Base-by-base conservation (phyloP, 2,329 filamentous ascomycete species). In the Nemania bipapillata region DNA sequence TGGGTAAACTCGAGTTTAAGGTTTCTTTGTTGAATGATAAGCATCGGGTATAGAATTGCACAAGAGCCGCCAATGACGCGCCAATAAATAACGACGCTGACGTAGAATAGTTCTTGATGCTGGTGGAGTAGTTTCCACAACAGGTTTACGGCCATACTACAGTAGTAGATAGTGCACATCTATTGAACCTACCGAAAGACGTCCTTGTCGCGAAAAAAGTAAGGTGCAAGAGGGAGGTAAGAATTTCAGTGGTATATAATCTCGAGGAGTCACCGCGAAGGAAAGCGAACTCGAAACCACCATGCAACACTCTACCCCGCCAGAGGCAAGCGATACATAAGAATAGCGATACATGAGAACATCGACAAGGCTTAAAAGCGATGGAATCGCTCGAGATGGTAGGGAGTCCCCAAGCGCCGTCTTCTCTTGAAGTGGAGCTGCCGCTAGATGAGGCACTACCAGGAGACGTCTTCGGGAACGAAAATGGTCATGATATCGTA, bases 401-500 rank as follows among this genome's bases (percentile, higher is more conserved):
- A 35, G 57, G 4, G 50, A 42, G 3, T 45, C 58, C 15, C 30
- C 60, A 15, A 49, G 42, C 7, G 40, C 40, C n/a, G 35, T 45
- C n/a, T 63, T 63, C 11, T 47, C 40, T 59, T 17, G 40, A 63
- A 28, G 65, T 59, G 12, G 30, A 40, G 11, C 22, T 12, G 26
- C 12, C 40, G 5, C 37, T 30, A 3, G 50, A 50, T 26, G 69
- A 9, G 70, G 71, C 4, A 20, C 73, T 47, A 2, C 69, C 76
- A 6, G 74, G 77, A 12, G 83, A 83, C 62, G 80, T 84, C 32
- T 83, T 84, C 71, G 82, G 82, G 1, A 72, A 79, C 60, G 76
- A 78, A 62, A 71, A 75, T 5, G 70, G 60, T 17, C 76, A 78
- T 61, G 75, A 75, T 15, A 87, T 87, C 75, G 83, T 84, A 68